Base-by-base conservation (phyloP, 1,284 basidiomycete genomes). In the Cryptococcus deneoformans region DNA sequence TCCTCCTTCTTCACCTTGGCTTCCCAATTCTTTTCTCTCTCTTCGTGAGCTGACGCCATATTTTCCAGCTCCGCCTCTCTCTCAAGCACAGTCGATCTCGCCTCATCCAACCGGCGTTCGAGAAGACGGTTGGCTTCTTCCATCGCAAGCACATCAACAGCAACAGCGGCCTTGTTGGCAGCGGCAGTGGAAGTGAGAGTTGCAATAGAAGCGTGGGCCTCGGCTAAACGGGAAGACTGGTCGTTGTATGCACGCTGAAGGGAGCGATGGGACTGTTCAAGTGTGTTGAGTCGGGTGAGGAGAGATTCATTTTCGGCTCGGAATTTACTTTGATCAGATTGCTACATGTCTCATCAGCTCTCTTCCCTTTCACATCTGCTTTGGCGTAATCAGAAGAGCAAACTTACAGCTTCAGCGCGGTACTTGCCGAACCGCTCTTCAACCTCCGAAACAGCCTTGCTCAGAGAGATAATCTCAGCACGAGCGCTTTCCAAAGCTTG, bases 1-100 rank as follows among this genome's bases (percentile, higher is more conserved):
- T 71, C 68, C 58, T 80, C 80, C 24, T 72, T 71, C 54, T 77
- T 70, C 14, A 78, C 65, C 58, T 78, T 77, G 39, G 76, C 77
- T 56, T 75, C 71, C 38, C 79, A 73, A 1, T 62, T 59, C 29
- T 73, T 70, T 62, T 80, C 79, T 39, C 73, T 68, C 14, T 78
- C 73, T 6, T 68, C 70, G 50, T 77, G 69, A 11, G 73, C 67
- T 7, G 72, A 68, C 5, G 78, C 61, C 50, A 71, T 46, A 11
- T 66, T 57, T 50, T 76, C 71, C 14, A 78, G 56, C 57, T 78
- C 77, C 6, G 72, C 61, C 54, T 79, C 77, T 20, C 75, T 62
- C 42, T 76, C 74, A 5, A 67, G 58, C 4, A 78, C 70, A 1
- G 67, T 63, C 2, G 61, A 50, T n/a, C 73, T 57, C n/a, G 73